These are phyloP conservation scores for Aspergillus arachidicola DNA, from an alignment of 2,329 filamentous ascomycete genomes.

Conservation along the genomic window DNA sequence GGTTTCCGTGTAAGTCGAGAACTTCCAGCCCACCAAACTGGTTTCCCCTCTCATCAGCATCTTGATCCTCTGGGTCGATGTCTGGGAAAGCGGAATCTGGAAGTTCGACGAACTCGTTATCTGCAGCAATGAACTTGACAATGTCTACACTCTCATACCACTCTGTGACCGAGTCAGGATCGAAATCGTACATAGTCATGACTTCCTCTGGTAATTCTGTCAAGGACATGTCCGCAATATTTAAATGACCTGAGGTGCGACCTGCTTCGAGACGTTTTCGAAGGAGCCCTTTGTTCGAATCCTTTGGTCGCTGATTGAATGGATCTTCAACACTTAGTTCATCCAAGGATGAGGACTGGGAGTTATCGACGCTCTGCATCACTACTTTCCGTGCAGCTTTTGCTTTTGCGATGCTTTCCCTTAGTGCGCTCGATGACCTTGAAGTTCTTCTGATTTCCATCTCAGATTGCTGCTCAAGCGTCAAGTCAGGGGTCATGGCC, in stretches of 20 bases:
- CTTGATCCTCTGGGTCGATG: conserved; percentile 57
- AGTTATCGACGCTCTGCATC: conserved; percentile 31
- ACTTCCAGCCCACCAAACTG: conserved; percentile 82
- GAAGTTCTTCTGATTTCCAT: conserved; percentile 46
- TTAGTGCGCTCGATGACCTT: conserved; percentile 77
- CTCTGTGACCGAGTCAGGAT: conserved; percentile 64
- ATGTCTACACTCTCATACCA: conserved; percentile 95
- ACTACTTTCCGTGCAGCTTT: conserved; percentile 74
- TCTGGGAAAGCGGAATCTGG: conserved; percentile 81
- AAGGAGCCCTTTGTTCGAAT: conserved; percentile 66
- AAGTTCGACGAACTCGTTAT: conserved; percentile 81
- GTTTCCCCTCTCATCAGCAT: conserved; percentile 68
- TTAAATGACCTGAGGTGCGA: conserved; percentile 76
- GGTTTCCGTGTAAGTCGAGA: conserved; percentile 84
- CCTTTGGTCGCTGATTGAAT: conserved; percentile 64
- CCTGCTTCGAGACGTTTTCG: conserved; percentile 72
- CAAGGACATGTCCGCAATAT: conserved; percentile 82
- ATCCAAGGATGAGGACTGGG: conserved; percentile 48
- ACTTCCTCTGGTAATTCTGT: conserved; percentile 80
- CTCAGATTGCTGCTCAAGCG: conserved; percentile 31
- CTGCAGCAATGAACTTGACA: conserved; percentile 79
- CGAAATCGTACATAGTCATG: conserved; percentile 85
- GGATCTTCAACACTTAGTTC: conserved; percentile 42
- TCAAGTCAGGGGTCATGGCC: conserved; percentile 32
- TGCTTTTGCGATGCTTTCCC: conserved; percentile 90